phyloP scores from a whole-genome alignment of 1,139 yeast species.

The Protomyces macrosporus region DNA sequence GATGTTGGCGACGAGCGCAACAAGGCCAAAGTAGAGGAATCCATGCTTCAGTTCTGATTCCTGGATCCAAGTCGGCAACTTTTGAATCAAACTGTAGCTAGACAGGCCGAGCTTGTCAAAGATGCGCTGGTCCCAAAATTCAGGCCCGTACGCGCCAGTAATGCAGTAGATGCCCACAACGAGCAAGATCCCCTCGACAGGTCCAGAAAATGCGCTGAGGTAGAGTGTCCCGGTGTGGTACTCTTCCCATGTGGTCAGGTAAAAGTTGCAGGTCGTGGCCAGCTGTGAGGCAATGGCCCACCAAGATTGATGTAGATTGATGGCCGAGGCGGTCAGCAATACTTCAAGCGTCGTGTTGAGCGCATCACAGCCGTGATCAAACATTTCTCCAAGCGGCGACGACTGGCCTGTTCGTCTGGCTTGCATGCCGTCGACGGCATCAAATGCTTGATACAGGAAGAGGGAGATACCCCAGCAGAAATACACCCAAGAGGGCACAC shows the following conservation, averaged over 20 bases:
- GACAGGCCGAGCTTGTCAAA: slow-evolving; percentile 31
- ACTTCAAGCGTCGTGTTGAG: slow-evolving; percentile 49
- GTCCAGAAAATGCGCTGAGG: slow-evolving; percentile 66
- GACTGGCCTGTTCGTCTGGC: slow-evolving; percentile 62
- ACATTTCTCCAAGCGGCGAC: slow-evolving; percentile 74
- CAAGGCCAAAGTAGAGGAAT: slow-evolving; percentile 15
- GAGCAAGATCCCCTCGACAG: slow-evolving; percentile 72
- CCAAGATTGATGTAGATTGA: slow-evolving; percentile 23
- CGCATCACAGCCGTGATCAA: slow-evolving; percentile 71
- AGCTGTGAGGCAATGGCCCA: slow-evolving; percentile 25
- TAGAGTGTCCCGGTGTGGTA: slow-evolving; percentile 57
- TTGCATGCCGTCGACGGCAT: slow-evolving; percentile 76
- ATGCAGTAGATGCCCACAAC: slow-evolving; percentile 50
- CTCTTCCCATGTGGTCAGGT: slow-evolving; percentile 62
- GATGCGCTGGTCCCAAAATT: slow-evolving; percentile 48
- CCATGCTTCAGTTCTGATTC: slow-evolving; percentile 10
- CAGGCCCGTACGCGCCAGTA: slow-evolving; percentile 59
- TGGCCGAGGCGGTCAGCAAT: slow-evolving; percentile 22
- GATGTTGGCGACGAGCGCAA: slow-evolving; percentile 19
- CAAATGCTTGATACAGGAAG: slow-evolving; percentile 76
- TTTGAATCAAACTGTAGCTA: neutral
- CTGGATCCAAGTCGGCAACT: neutral
- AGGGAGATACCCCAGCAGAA: slow-evolving; percentile 62
- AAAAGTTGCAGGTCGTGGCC: slow-evolving; percentile 25
- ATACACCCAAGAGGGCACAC: slow-evolving; percentile 64